Evolutionary conservation across 345 rosid species (phyloP).

Genomic region (Murraya koenigii): DNA sequence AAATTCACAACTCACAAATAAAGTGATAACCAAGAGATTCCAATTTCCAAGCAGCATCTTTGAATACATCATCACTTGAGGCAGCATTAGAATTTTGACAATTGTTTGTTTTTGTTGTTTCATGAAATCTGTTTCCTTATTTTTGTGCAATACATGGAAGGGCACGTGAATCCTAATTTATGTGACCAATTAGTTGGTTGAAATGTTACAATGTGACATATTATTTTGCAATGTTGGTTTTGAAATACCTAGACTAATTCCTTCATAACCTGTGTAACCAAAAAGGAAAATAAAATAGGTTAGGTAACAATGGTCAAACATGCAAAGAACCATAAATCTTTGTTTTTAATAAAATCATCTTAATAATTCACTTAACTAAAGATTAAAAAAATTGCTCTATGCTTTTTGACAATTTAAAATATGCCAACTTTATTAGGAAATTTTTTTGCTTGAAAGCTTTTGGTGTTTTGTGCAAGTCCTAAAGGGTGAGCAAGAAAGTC

Average conservation of each 20-base stretch:
- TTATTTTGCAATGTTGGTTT: background rate
- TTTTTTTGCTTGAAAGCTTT: slow-evolving; percentile 13
- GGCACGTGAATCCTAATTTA: background rate
- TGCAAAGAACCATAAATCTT: background rate
- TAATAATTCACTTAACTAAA: background rate
- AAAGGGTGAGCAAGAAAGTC: slow-evolving; percentile 13
- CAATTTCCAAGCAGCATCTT: background rate
- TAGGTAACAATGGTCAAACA: background rate
- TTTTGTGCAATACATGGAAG: background rate
- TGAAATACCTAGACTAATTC: background rate
- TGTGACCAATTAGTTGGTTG: background rate
- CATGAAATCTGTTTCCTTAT: background rate
- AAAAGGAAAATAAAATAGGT: background rate
- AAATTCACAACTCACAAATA: background rate
- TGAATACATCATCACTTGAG: background rate
- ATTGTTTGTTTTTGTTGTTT: background rate
- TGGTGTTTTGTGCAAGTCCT: slow-evolving; percentile 14
- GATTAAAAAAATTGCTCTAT: background rate
- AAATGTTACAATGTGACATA: background rate
- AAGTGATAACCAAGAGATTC: background rate
- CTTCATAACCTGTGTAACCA: background rate
- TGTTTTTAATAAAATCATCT: too few relatives aligned
- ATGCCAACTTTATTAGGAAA: background rate
- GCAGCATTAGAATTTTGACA: background rate
- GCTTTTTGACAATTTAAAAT: slow-evolving; percentile 4